Evolutionary conservation across 345 rosid genomes (phyloP).

Genomic region (Geranium rotundifolium): DNA sequence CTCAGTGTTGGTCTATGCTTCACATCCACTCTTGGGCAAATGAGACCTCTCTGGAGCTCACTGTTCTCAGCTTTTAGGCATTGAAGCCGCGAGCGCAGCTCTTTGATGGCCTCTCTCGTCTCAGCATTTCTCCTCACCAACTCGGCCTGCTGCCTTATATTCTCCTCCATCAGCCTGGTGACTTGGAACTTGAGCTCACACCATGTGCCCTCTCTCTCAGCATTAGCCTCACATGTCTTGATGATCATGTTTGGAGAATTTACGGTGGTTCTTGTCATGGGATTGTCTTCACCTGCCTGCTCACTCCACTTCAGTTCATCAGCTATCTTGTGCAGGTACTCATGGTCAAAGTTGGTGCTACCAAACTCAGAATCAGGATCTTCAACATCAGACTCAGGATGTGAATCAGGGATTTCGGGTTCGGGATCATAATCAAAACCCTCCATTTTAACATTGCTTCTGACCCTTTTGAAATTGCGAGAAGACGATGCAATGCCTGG

Average conservation of each 20-base stretch:
- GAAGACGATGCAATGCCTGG: conserved; percentile 10
- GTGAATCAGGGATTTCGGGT: conserved; percentile 9
- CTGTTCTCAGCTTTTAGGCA: conserved; percentile 27
- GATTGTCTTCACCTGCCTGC: too few relatives aligned
- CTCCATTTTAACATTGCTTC: not conserved
- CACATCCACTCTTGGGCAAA: conserved; percentile 9
- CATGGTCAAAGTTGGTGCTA: conserved; percentile 1
- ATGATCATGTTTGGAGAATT: not conserved
- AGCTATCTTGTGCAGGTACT: conserved; percentile 12
- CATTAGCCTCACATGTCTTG: conserved; percentile 1
- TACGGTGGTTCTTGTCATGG: not conserved
- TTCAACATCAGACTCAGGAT: conserved; percentile 9
- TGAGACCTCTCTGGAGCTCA: conserved; percentile 18
- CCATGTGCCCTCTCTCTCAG: conserved; percentile 13
- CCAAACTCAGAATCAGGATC: conserved; percentile 13
- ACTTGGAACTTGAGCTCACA: conserved; percentile 20
- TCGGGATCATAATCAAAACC: conserved; percentile 10
- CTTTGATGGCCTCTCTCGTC: conserved; percentile 26
- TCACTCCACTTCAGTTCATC: conserved; percentile 11
- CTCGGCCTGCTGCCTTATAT: conserved; percentile 29
- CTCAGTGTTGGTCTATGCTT: conserved; percentile 18
- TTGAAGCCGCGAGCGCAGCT: conserved; percentile 20
- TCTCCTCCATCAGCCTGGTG: conserved; percentile 36
- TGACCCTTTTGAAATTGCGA: not conserved
- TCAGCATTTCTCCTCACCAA: conserved; percentile 39